Conservation (phyloP, 208 protist species). For the Acanthamoeba sp. region DNA sequence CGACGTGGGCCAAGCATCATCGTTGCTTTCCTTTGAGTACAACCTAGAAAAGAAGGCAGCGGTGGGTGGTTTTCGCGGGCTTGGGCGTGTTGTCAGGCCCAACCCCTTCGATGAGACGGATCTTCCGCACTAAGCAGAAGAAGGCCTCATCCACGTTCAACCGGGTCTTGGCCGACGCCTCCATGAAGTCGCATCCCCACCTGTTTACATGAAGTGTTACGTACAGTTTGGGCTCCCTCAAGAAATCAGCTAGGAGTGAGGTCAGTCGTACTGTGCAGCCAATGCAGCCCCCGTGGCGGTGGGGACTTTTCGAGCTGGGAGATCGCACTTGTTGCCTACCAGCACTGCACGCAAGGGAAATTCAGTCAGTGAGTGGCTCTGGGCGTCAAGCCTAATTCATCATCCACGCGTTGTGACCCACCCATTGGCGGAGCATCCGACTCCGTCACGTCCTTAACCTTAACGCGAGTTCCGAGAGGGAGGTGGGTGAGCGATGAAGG, state of each 20-base stretch:
- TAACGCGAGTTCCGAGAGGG: not conserved
- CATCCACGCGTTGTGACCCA: too few species aligned
- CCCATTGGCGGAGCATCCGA: not conserved
- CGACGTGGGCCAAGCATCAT: too few species aligned
- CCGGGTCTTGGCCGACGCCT: slow-evolving; percentile 89
- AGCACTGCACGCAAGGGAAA: slow-evolving; percentile 22
- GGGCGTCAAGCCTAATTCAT: too few species aligned
- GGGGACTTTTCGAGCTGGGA: slow-evolving; percentile 83
- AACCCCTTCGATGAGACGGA: slow-evolving; percentile 43
- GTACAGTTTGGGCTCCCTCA: too few species aligned
- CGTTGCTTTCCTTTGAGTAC: too few species aligned
- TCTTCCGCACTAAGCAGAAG: slow-evolving; percentile 88
- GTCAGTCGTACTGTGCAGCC: slow-evolving; percentile 65
- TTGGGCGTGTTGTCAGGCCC: not conserved
- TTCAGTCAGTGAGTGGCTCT: too few species aligned
- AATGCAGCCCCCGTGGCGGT: slow-evolving; percentile 85
- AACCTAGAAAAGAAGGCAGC: not conserved
- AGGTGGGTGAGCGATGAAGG: too few species aligned
- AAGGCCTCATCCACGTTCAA: slow-evolving; percentile 90
- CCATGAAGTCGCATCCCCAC: slow-evolving; percentile 85
- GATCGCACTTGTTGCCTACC: slow-evolving; percentile 89
- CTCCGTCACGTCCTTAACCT: not conserved
- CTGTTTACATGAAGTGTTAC: slow-evolving; percentile 83
- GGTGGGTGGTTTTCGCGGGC: not conserved
- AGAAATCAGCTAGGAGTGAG: too few species aligned